Evolutionary conservation across 257 asterid genomes (phyloP).

Genomic region (Solanum megistacrolobum): DNA sequence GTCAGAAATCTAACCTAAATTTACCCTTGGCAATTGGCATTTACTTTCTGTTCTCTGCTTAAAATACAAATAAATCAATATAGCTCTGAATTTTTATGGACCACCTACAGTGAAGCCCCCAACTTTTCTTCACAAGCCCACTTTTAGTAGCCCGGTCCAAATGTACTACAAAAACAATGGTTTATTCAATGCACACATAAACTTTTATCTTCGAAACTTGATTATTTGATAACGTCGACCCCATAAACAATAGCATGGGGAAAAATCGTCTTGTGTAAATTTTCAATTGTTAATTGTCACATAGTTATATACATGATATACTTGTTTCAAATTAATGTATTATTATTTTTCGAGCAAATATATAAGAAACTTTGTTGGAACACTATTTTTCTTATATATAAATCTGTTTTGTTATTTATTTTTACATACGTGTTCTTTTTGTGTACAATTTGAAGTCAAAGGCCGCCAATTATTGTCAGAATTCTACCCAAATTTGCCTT

Average conservation of each 20-base stretch:
- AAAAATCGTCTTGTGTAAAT: neutral
- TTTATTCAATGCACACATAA: neutral
- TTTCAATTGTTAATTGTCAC: neutral
- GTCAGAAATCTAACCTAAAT: neutral
- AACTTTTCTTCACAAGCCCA: neutral
- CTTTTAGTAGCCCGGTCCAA: neutral
- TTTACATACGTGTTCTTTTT: neutral
- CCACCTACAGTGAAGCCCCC: neutral
- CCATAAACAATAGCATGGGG: neutral
- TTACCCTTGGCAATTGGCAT: neutral
- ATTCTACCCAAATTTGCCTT: neutral
- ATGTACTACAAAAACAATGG: neutral
- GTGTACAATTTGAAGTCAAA: neutral
- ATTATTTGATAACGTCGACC: neutral
- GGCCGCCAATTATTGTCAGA: neutral
- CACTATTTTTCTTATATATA: neutral
- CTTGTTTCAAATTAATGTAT: neutral
- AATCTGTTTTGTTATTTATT: neutral
- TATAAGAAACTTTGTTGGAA: neutral
- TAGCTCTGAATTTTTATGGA: neutral
- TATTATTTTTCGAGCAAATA: neutral
- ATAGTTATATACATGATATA: neutral
- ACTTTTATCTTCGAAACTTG: neutral
- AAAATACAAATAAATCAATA: neutral
- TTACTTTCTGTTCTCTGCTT: neutral